Percentiles rank a stretch among this genome's conserved stretches.
These are phyloP conservation scores for Dendrobium officinale DNA, from an alignment of 106 monocot genomes.

Conservation along the genomic window DNA sequence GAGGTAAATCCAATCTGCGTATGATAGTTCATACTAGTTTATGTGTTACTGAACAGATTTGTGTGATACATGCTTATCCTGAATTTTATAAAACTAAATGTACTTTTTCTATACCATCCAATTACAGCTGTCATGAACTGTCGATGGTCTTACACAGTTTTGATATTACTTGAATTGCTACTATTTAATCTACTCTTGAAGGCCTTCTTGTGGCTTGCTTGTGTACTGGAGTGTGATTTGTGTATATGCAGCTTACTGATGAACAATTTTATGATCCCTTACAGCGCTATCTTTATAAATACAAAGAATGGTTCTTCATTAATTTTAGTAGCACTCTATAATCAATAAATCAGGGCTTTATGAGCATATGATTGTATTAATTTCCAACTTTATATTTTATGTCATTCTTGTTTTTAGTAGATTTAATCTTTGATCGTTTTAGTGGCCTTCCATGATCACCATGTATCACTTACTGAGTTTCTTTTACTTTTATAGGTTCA, in stretches of 20 bases:
- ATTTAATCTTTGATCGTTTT: not conserved
- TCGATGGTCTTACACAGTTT: not conserved
- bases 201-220: not conserved
- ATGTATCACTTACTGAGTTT: not conserved
- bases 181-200: not conserved
- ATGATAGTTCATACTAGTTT: not conserved
- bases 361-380: not conserved
- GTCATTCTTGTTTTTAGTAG: not conserved
- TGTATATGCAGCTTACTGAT: not conserved
- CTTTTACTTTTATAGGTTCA: conserved; percentile 38
- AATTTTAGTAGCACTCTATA: not conserved
- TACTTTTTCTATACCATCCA: not conserved
- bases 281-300: not conserved
- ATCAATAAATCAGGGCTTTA: not conserved
- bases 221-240: not conserved
- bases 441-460: not conserved
- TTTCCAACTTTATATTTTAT: not conserved
- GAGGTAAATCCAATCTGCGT: not conserved
- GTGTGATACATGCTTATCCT: not conserved
- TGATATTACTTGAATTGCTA: not conserved
- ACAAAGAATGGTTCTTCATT: not conserved
- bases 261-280: not conserved
- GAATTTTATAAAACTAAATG: not conserved
- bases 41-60: not conserved
- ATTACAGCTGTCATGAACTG: not conserved